Evolutionary conservation across 768 basidiomycete genomes (phyloP), one percentile per base, ranked within the genome.

Genomic region (Boletus subparvulus): DNA sequence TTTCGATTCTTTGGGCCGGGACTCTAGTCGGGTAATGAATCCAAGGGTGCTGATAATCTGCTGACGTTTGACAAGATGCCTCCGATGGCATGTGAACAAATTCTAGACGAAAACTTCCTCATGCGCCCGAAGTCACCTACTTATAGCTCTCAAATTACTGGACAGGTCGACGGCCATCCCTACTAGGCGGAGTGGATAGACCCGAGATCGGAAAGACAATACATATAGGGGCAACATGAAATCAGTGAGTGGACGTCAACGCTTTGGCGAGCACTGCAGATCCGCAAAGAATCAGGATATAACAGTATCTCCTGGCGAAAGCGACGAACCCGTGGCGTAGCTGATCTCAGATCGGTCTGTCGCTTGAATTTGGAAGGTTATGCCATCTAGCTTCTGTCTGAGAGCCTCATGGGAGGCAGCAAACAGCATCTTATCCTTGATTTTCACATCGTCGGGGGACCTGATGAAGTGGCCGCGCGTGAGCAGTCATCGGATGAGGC

Each of bases 401-500:
- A 99, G 75, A 6, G 87, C 87, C 28, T 93, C 90, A 69, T 84
- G 87, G 51, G 95, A 98, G 17, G 92, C 87, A 3, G 96, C 88
- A 75, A 83, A 89, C 64, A 97, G 65, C 94, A 98, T 98, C 86
- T 95, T 98, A 69, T 84, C 79, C 76, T 90, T 94, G 74, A 95
- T 81, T 75, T 83, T 90, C 41, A 93, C 86, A 42, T 72, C 74
- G 66, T 95, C 93, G 60, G 96, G 95, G 19, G 86, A 81, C 96
- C 96, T 98, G 66, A 26, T 24, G 14, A 44, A 11, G 28, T 45
- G 12, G 17, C 19, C 30, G 6, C 17, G 30, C 42, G 39, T 60
- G 14, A 62, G 44, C 17, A 13, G n/a, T 9, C 26, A 28, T 28
- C 26, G 3, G 47, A 50, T 26, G 9, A 17, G 32, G 16, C 9